Conservation (phyloP, 1,284 basidiomycete genomes). For the Thelephora terrestris region DNA sequence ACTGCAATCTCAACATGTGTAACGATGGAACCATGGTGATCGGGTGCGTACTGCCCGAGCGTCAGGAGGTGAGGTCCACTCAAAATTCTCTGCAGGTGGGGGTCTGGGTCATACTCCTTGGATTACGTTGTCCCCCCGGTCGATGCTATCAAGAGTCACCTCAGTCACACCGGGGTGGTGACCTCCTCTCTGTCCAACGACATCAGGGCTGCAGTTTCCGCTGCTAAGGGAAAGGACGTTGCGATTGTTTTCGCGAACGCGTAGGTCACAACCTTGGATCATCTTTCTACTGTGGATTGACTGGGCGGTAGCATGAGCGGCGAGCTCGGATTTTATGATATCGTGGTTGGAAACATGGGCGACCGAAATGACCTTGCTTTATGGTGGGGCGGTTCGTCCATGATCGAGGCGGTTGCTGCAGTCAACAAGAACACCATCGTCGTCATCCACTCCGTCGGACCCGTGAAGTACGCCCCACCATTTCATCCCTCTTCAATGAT, state of each 20-base stretch:
- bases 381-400: slow-evolving; percentile 45
- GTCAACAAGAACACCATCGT: slow-evolving; percentile 63
- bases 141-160: slow-evolving; percentile 31
- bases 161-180: slow-evolving; percentile 28
- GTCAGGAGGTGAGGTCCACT: slow-evolving; percentile 2
- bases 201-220: slow-evolving; percentile 30
- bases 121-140: slow-evolving; percentile 27
- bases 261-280: slow-evolving; percentile 8
- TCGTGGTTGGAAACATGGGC: slow-evolving; percentile 53
- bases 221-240: slow-evolving; percentile 42
- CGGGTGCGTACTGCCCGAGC: slow-evolving; percentile 22
- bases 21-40: slow-evolving; percentile 38
- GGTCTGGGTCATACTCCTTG: slow-evolving; percentile 36
- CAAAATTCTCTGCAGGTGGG: slow-evolving; percentile 26
- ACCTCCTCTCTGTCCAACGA: slow-evolving; percentile 48
- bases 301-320: slow-evolving; percentile 29
- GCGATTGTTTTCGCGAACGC: slow-evolving; percentile 45
- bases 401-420: slow-evolving; percentile 27
- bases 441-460: slow-evolving; percentile 65
- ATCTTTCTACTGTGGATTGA: neutral
- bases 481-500: neutral
- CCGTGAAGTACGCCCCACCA: slow-evolving; percentile 14
- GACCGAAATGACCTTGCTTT: slow-evolving; percentile 68
- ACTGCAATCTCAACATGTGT: slow-evolving; percentile 29
- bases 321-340: slow-evolving; percentile 31